These are phyloP conservation scores for Tetrahymena elliotti DNA, from an alignment of 73 alveolate species.

Conservation along the genomic window DNA sequence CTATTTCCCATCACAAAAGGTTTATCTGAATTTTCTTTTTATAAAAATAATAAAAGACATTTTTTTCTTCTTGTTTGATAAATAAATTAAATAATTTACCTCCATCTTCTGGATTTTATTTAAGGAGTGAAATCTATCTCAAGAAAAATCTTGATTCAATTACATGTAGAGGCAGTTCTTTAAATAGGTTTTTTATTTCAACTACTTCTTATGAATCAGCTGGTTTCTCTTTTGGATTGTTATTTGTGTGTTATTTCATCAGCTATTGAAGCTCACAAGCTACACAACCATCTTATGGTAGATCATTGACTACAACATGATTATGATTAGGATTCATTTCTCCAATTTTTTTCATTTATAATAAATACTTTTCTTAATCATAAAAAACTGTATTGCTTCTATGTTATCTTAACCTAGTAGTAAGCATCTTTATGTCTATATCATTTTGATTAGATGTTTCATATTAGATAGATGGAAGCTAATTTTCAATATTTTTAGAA, in stretches of 20 bases:
- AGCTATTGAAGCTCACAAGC: neutral
- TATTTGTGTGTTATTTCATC: neutral
- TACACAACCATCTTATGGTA: neutral
- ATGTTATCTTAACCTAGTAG: neutral
- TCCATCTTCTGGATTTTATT: neutral
- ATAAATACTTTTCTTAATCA: neutral
- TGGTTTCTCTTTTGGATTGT: neutral
- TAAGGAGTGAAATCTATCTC: neutral
- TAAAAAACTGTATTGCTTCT: neutral
- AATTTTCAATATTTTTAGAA: neutral
- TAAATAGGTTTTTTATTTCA: neutral
- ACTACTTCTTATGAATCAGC: neutral
- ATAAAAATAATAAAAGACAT: neutral
- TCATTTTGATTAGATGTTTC: neutral
- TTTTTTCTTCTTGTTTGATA: no score
- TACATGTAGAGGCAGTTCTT: neutral
- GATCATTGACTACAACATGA: neutral
- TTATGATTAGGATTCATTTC: neutral
- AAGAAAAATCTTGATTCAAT: neutral
- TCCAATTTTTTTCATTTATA: neutral
- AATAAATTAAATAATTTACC: neutral
- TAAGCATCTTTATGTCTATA: neutral
- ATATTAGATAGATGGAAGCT: neutral
- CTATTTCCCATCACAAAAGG: neutral
- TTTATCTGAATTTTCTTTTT: neutral